A percentile compares a stretch with the other conserved stretches of the same genome.
These are phyloP conservation scores for Leishmania gerbilli DNA, from an alignment of 208 protist genomes.

Conservation along the genomic window DNA sequence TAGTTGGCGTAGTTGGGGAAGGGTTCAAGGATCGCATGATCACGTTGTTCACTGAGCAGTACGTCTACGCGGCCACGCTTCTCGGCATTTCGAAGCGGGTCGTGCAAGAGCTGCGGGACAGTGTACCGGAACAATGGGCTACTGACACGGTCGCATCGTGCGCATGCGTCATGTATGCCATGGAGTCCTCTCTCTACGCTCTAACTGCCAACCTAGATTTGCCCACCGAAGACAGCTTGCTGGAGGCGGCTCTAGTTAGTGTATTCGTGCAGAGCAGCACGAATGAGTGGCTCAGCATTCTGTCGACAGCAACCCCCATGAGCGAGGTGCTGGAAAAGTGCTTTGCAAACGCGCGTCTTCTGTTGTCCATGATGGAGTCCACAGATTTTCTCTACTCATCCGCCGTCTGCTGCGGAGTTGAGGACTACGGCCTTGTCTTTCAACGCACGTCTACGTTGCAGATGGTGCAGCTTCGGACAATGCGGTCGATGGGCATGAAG, in stretches of 20 bases:
- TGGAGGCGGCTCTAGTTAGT: constrained; percentile 68
- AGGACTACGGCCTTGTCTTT: constrained; percentile 85
- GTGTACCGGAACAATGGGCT: constrained; percentile 53
- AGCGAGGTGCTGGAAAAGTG: constrained; percentile 54
- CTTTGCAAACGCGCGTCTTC: constrained; percentile 43
- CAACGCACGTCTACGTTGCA: constrained; percentile 85
- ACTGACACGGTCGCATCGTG: constrained; percentile 58
- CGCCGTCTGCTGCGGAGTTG: constrained; percentile 81
- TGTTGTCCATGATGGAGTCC: constrained; percentile 73
- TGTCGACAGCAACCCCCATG: constrained; percentile 62
- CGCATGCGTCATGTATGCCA: constrained; percentile 76
- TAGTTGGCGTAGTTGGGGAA: constrained; percentile 84
- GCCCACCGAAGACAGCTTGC: constrained; percentile 76
- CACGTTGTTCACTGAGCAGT: constrained; percentile 84
- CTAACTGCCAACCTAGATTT: constrained; percentile 83
- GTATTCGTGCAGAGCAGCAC: constrained; percentile 68
- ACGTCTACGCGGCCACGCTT: constrained; percentile 75
- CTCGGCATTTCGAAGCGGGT: constrained; percentile 79
- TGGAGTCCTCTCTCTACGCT: constrained; percentile 86
- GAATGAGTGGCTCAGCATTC: constrained; percentile 54
- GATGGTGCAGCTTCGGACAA: constrained; percentile 70
- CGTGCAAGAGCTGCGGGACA: constrained; percentile 60
- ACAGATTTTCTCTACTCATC: constrained; percentile 76
- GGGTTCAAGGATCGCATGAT: constrained; percentile 85
- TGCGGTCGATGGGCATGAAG: constrained; percentile 60